Conservation (phyloP, 2,329 filamentous ascomycete genomes). For the Cercospora sp. region DNA sequence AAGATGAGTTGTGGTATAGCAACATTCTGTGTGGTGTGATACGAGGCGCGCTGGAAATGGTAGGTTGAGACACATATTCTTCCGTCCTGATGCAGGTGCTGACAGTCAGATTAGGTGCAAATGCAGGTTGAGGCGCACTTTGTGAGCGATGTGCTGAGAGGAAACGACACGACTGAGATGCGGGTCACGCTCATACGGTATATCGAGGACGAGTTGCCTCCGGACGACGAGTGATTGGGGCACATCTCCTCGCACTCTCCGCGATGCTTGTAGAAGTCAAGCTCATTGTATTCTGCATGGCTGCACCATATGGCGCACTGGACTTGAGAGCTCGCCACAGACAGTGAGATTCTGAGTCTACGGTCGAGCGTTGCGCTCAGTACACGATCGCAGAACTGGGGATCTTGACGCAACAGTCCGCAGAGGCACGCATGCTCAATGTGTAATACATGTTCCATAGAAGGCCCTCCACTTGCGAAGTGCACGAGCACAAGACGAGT, state of each 20-base stretch:
- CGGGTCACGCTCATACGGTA: slow-evolving; percentile 86
- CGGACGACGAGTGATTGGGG: slow-evolving; percentile 73
- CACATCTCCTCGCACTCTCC: neutral
- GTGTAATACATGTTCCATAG: neutral
- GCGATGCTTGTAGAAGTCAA: neutral
- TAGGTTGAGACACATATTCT: slow-evolving; percentile 42
- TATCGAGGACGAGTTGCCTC: slow-evolving; percentile 96
- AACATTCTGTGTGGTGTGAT: slow-evolving; percentile 95
- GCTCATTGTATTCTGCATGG: neutral
- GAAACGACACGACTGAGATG: slow-evolving; percentile 97
- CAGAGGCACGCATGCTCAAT: neutral
- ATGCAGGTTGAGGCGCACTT: slow-evolving; percentile 99
- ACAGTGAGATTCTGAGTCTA: neutral
- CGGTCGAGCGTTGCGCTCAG: neutral
- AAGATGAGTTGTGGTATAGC: slow-evolving; percentile 97
- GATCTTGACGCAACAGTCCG: neutral
- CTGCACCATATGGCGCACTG: neutral
- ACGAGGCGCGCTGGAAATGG: slow-evolving; percentile 92
- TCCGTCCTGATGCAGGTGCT: slow-evolving; percentile 11
- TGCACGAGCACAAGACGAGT: neutral
- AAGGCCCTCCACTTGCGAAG: neutral
- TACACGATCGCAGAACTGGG: neutral
- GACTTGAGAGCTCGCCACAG: neutral
- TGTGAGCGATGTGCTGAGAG: slow-evolving; percentile 86
- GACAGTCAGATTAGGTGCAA: slow-evolving; percentile 62